Evolutionary conservation across 805 yeast species (phyloP).

Genomic region (Saccharomycopsis amapae): DNA sequence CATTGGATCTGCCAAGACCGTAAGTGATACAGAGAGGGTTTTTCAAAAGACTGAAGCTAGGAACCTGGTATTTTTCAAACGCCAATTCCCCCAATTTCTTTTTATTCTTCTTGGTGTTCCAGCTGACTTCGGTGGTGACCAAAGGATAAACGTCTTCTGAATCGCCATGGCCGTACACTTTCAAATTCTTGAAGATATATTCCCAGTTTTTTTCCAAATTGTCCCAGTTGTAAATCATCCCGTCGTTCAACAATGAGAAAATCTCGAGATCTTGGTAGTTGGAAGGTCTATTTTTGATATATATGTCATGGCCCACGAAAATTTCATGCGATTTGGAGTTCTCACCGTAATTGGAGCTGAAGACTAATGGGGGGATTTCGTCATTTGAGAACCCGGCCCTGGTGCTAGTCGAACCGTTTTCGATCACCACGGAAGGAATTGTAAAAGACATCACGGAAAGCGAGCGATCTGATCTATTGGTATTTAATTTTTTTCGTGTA

Average conservation of each 20-base stretch:
- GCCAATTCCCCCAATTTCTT: conserved; percentile 59
- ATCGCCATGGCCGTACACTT: conserved; percentile 46
- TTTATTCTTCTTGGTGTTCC: conserved; percentile 59
- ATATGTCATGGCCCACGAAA: conserved; percentile 43
- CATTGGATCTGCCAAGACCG: conserved; percentile 70
- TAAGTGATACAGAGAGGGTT: conserved; percentile 72
- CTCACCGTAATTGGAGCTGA: conserved; percentile 50
- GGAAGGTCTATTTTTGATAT: conserved; percentile 20
- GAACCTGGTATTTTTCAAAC: conserved; percentile 67
- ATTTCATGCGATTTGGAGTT: conserved; percentile 30
- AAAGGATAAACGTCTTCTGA: conserved; percentile 21
- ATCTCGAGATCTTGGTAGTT: conserved; percentile 17
- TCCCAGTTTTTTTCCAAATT: conserved; percentile 61
- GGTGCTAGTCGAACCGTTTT: conserved; percentile 56
- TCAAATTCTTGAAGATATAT: conserved; percentile 48
- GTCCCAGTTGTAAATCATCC: conserved; percentile 62
- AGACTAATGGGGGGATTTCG: conserved; percentile 52
- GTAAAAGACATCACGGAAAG: conserved; percentile 10
- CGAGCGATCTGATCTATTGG: conserved; percentile 16
- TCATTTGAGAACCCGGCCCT: conserved; percentile 66
- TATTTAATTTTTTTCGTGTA: background rate
- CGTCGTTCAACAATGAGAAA: conserved; percentile 29
- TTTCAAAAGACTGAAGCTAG: conserved; percentile 67
- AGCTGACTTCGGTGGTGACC: conserved; percentile 52
- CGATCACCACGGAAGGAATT: conserved; percentile 61